phyloP scores from a whole-genome alignment of 805 yeast species.

The Metschnikowia lunata region DNA sequence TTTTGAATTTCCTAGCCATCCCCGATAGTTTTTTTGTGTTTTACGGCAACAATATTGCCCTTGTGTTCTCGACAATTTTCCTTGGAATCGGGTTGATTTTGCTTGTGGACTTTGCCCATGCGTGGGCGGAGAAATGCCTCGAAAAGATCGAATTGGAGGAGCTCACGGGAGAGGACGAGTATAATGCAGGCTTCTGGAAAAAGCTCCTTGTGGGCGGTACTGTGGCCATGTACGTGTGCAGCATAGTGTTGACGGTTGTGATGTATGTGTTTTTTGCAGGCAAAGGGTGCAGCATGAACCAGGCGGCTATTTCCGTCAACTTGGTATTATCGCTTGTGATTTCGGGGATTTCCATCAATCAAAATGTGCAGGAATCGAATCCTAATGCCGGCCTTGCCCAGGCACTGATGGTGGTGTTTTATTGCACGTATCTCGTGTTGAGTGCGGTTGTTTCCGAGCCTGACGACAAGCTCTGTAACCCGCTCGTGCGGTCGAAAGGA shows the following conservation, averaged over 20 bases:
- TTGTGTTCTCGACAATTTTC: slow-evolving; percentile 77
- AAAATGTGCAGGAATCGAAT: slow-evolving; percentile 83
- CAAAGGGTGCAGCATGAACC: slow-evolving; percentile 81
- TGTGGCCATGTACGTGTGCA: slow-evolving; percentile 71
- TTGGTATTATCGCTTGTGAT: slow-evolving; percentile 59
- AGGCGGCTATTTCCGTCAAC: slow-evolving; percentile 78
- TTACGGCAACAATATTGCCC: slow-evolving; percentile 90
- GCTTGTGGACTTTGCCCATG: slow-evolving; percentile 94
- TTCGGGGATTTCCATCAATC: slow-evolving; percentile 70
- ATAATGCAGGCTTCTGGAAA: slow-evolving; percentile 66
- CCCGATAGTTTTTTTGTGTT: slow-evolving; percentile 84
- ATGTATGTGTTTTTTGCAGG: slow-evolving; percentile 85
- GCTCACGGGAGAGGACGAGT: slow-evolving; percentile 45
- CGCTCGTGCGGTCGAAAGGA: slow-evolving; percentile 81
- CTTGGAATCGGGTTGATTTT: slow-evolving; percentile 85
- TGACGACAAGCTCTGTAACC: slow-evolving; percentile 89
- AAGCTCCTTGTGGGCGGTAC: slow-evolving; percentile 82
- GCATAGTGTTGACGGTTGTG: slow-evolving; percentile 65
- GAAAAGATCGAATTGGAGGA: slow-evolving; percentile 82
- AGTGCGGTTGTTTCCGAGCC: slow-evolving; percentile 96
- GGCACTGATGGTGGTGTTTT: slow-evolving; percentile 89
- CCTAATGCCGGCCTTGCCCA: slow-evolving; percentile 97
- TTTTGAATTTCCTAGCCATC: slow-evolving; percentile 60
- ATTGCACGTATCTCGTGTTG: slow-evolving; percentile 86
- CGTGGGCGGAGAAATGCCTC: slow-evolving; percentile 96